phyloP scores from a whole-genome alignment of 352 stramenopile species.

The Globisporangium spinosum region DNA sequence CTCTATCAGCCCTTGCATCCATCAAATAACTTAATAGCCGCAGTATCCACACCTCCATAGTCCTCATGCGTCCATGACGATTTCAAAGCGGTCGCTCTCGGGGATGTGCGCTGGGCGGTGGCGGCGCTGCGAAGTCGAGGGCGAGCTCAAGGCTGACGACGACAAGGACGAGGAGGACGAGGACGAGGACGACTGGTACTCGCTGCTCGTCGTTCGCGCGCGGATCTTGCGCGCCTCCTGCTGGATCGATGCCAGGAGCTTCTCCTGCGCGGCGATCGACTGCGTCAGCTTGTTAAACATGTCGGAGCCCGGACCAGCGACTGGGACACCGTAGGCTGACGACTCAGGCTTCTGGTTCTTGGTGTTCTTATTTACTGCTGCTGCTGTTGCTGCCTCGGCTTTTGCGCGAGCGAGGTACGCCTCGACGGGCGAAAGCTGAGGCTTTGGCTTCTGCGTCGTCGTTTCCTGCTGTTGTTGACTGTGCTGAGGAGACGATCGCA shows the following conservation, averaged over 20 bases:
- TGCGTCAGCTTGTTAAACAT: conserved; percentile 6
- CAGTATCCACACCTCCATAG: background rate
- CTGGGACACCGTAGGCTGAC: background rate
- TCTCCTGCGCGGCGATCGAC: conserved; percentile 14
- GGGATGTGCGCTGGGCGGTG: background rate
- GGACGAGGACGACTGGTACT: background rate
- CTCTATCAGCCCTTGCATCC: background rate
- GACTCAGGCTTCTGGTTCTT: background rate
- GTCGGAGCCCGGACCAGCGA: background rate
- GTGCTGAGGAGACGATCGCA: background rate
- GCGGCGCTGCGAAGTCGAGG: background rate
- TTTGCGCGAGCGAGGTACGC: background rate
- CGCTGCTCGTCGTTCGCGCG: conserved; percentile 1
- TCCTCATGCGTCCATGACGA: background rate
- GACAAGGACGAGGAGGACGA: background rate
- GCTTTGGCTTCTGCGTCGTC: background rate
- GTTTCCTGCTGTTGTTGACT: background rate
- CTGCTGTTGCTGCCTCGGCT: conserved; percentile 1
- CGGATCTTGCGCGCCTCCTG: conserved; percentile 3
- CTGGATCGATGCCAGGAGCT: conserved; percentile 10
- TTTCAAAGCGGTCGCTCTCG: conserved; percentile 6
- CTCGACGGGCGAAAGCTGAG: background rate
- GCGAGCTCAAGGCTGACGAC: background rate
- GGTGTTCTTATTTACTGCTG: background rate
- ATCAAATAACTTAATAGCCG: conserved; percentile 1